phyloP scores from a whole-genome alignment of 768 basidiomycete genomes.

The Hygrocybe coccinea region DNA sequence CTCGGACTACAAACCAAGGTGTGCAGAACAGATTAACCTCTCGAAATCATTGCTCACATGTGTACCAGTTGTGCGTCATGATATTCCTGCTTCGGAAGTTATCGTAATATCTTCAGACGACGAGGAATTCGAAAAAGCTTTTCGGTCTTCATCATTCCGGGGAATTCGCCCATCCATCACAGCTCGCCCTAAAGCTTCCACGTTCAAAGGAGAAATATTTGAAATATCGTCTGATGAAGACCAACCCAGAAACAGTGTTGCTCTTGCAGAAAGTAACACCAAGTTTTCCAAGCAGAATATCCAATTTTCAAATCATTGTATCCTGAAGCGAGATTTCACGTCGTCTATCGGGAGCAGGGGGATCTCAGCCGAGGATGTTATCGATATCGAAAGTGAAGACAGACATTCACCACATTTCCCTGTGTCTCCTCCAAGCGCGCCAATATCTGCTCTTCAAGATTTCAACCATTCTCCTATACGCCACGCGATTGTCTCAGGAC shows the following conservation, averaged over 20 bases:
- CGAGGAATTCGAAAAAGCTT: background rate
- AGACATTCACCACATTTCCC: too few relatives aligned
- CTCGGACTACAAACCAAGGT: too few relatives aligned
- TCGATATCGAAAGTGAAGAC: background rate
- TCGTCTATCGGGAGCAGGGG: background rate
- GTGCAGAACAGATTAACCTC: background rate
- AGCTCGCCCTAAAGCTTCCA: background rate
- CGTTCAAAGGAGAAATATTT: background rate
- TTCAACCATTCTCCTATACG: background rate
- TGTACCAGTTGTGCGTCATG: background rate
- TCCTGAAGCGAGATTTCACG: background rate
- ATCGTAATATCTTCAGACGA: constrained; percentile 1
- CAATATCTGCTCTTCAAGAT: background rate
- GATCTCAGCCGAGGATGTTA: background rate
- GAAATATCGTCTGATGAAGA: background rate
- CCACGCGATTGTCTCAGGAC: background rate
- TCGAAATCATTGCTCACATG: background rate
- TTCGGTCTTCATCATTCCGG: background rate
- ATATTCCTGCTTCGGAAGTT: background rate
- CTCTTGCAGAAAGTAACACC: background rate
- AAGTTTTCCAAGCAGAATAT: background rate
- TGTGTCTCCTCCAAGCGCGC: background rate
- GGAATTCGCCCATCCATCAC: background rate
- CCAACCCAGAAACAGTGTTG: background rate
- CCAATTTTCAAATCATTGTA: background rate